A percentile compares a stretch with the other conserved stretches of the same genome.
These are phyloP conservation scores for Radiomyces spectabilis DNA, from an alignment of 192 early-diverging fungal species.

Conservation along the genomic window DNA sequence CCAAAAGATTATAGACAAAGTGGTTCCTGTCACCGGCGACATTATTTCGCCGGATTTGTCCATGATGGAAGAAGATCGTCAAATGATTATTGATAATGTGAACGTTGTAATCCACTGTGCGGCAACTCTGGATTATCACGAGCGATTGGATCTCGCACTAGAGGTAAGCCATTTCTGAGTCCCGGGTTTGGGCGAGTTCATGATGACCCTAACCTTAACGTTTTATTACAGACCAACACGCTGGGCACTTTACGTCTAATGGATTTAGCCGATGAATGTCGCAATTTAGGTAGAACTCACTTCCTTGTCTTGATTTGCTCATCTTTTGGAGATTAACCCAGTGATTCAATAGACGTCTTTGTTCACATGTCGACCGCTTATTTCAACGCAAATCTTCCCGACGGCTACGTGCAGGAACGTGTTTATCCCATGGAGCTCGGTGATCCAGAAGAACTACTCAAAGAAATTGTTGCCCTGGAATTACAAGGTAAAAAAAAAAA, in stretches of 20 bases:
- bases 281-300: constrained; percentile 18
- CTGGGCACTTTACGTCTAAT: constrained; percentile 31
- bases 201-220: no score
- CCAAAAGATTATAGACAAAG: constrained; percentile 33
- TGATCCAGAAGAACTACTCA: constrained; percentile 26
- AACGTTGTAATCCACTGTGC: constrained; percentile 44
- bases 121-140: constrained; percentile 41
- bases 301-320: background rate
- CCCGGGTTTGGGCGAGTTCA: no score
- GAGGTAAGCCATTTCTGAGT: no score
- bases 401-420: constrained; percentile 27
- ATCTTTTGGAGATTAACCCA: background rate
- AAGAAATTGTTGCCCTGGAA: constrained; percentile 25
- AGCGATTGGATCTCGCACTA: constrained; percentile 38
- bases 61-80: constrained; percentile 30
- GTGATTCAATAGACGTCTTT: constrained; percentile 22
- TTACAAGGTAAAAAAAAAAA: constrained; percentile 8
- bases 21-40: constrained; percentile 40
- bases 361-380: constrained; percentile 28
- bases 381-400: constrained; percentile 18
- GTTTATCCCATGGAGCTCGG: constrained; percentile 29
- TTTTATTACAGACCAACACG: constrained; percentile 23
- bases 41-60: constrained; percentile 35
- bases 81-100: constrained; percentile 29
- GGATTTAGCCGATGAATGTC: constrained; percentile 32